phyloP scores from a whole-genome alignment of 306 rosid species.

The Lathyrus oleraceus region DNA sequence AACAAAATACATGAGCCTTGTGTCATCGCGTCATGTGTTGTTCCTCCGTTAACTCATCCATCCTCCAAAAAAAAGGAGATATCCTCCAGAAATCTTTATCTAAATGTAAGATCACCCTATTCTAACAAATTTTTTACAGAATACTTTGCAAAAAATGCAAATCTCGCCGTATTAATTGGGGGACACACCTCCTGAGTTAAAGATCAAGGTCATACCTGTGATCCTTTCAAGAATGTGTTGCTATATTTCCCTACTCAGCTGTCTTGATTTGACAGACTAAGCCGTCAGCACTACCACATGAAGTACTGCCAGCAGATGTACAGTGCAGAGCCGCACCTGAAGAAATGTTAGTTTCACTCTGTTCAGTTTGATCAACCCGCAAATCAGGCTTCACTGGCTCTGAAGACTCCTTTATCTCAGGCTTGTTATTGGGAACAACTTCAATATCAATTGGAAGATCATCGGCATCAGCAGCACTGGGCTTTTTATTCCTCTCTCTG shows the following conservation, averaged over 20 bases:
- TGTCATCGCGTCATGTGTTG: conserved; percentile 15
- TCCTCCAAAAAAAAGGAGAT: conserved; percentile 34
- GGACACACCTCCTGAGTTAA: conserved; percentile 25
- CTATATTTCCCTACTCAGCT: conserved; percentile 43
- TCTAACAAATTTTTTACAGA: conserved; percentile 23
- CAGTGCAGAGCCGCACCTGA: conserved; percentile 50
- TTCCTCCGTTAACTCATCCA: background rate
- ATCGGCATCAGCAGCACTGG: conserved; percentile 17
- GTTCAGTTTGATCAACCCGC: conserved; percentile 43
- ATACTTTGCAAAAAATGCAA: conserved; percentile 17
- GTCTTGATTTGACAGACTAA: conserved; percentile 55
- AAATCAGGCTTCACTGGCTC: conserved; percentile 43
- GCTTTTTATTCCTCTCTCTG: conserved; percentile 27
- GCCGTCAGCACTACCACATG: conserved; percentile 49
- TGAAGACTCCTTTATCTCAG: conserved; percentile 28
- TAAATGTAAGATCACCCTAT: conserved; percentile 21
- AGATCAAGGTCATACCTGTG: conserved; percentile 13
- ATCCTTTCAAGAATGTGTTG: conserved; percentile 28
- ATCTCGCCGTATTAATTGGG: conserved; percentile 4
- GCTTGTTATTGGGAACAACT: conserved; percentile 9
- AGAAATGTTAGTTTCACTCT: conserved; percentile 33
- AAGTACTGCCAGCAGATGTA: conserved; percentile 45
- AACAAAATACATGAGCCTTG: conserved; percentile 46
- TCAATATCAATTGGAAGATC: conserved; percentile 10
- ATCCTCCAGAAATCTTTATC: conserved; percentile 23